Conservation (phyloP, 805 yeast species). For the Kluyveromyces wickerhamii region DNA sequence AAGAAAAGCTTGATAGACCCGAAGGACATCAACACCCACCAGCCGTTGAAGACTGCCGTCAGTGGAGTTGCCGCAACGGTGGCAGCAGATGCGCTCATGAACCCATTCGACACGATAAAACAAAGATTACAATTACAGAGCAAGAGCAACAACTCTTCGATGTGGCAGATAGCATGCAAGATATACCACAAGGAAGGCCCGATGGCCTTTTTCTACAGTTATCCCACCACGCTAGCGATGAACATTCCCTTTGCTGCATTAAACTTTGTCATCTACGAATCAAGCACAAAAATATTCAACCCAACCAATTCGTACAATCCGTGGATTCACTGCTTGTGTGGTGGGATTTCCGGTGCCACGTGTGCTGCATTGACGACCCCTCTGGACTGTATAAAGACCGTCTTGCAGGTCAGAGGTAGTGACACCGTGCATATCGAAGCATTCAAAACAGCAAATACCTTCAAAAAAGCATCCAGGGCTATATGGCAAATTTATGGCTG, state of each 20-base stretch:
- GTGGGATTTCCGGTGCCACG: conserved; percentile 89
- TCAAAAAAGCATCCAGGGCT: conserved; percentile 60
- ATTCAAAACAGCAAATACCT: conserved; percentile 50
- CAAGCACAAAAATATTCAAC: conserved; percentile 66
- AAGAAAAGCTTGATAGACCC: conserved; percentile 32
- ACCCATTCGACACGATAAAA: conserved; percentile 91
- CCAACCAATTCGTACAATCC: conserved; percentile 81
- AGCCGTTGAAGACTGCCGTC: conserved; percentile 73
- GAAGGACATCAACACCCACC: conserved; percentile 36
- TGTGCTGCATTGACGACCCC: conserved; percentile 96
- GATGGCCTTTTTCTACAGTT: conserved; percentile 80
- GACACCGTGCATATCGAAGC: conserved; percentile 33
- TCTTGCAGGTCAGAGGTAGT: conserved; percentile 71
- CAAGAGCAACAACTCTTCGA: conserved; percentile 13
- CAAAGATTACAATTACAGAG: conserved; percentile 78
- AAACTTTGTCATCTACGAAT: conserved; percentile 89
- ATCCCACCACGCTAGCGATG: conserved; percentile 88
- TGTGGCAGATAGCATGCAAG: conserved; percentile 26
- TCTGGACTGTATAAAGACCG: conserved; percentile 85
- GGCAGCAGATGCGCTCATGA: conserved; percentile 94
- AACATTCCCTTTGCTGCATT: conserved; percentile 93
- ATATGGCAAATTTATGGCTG: conserved; percentile 54
- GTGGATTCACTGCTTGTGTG: conserved; percentile 81
- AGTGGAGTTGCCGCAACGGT: conserved; percentile 91
- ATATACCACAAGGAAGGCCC: conserved; percentile 60